Evolutionary conservation across 352 stramenopile species (phyloP).

Genomic region (Thalassiosira ordinaria): DNA sequence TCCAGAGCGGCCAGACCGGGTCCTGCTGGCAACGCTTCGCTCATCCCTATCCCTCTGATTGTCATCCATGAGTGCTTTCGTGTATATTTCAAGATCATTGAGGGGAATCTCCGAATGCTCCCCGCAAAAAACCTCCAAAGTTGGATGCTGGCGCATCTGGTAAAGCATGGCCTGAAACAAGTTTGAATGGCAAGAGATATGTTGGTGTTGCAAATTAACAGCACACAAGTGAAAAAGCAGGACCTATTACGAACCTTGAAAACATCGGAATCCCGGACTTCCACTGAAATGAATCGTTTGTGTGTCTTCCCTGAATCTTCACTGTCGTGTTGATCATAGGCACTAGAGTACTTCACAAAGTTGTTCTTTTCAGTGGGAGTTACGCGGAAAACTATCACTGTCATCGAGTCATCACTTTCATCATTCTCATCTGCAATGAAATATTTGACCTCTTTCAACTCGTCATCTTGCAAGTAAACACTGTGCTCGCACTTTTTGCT

Average conservation of each 20-base stretch:
- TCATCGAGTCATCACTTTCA: constrained; percentile 40
- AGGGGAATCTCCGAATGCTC: constrained; percentile 26
- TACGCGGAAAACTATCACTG: constrained; percentile 56
- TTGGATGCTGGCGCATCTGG: constrained; percentile 19
- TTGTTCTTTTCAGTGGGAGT: constrained; percentile 48
- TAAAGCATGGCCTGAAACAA: constrained; percentile 33
- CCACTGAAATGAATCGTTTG: constrained; percentile 63
- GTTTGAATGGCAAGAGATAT: too few species aligned
- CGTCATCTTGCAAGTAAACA: constrained; percentile 36
- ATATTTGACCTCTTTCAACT: constrained; percentile 64
- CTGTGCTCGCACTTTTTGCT: constrained; percentile 20
- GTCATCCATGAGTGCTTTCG: constrained; percentile 46
- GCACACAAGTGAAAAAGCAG: too few species aligned
- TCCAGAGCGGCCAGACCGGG: constrained; percentile 41
- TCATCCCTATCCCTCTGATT: constrained; percentile 42
- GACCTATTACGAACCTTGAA: constrained; percentile 60
- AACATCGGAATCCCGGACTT: constrained; percentile 54
- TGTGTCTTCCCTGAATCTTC: constrained; percentile 22
- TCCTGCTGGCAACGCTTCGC: constrained; percentile 21
- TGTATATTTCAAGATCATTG: constrained; percentile 52
- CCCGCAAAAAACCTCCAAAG: constrained; percentile 19
- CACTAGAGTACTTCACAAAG: constrained; percentile 31
- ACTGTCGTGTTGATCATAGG: constrained; percentile 38
- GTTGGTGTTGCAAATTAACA: too few species aligned
- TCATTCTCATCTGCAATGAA: constrained; percentile 47